Conservation (phyloP, 257 asterid genomes). For the Ajuga chamaepitys region DNA sequence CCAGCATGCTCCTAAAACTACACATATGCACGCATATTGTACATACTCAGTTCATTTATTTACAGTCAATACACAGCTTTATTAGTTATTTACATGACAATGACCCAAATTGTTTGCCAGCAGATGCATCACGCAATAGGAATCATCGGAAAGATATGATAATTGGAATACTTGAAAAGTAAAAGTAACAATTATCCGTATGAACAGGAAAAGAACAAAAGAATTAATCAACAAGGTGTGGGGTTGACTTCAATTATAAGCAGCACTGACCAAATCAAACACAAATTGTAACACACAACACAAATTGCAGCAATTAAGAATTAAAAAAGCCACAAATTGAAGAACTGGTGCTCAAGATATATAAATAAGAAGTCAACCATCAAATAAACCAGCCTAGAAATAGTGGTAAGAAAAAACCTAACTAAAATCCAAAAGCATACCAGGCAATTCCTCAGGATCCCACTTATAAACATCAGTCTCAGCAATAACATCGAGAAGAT, state of each 20-base stretch:
- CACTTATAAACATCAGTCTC: conserved; percentile 81
- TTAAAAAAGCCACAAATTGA: not conserved
- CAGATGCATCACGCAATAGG: not conserved
- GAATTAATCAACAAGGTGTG: not conserved
- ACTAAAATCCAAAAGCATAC: conserved; percentile 21
- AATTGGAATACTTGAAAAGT: not conserved
- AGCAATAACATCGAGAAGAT: conserved; percentile 45
- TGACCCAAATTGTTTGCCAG: not conserved
- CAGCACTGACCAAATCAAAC: conserved; percentile 1
- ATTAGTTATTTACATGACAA: not conserved
- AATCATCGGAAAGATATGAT: not conserved
- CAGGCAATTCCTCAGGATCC: conserved; percentile 89
- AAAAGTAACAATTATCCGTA: not conserved
- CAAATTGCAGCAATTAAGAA: not conserved
- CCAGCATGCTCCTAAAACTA: not conserved
- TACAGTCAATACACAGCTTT: not conserved
- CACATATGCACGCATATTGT: not conserved
- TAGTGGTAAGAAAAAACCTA: not conserved
- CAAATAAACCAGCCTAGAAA: not conserved
- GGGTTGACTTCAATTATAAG: not conserved
- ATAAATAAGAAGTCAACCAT: conserved; percentile 3
- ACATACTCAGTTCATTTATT: not conserved
- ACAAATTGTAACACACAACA: not conserved
- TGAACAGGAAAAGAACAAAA: not conserved
- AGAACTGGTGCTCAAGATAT: not conserved